These are phyloP conservation scores for Galerina sulciceps DNA, from an alignment of 768 basidiomycete species.

Conservation along the genomic window DNA sequence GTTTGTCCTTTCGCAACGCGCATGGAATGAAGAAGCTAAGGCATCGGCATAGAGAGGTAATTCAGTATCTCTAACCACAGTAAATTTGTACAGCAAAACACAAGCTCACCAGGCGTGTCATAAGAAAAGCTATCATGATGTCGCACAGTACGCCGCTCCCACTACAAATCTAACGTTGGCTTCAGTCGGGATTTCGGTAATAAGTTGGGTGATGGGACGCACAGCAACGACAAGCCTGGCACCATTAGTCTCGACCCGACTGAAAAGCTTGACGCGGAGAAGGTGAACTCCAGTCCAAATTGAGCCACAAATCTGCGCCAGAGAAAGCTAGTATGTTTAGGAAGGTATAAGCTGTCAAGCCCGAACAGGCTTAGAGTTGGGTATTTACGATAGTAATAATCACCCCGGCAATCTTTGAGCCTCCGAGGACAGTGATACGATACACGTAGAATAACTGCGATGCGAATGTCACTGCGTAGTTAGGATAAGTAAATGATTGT, in stretches of 20 bases:
- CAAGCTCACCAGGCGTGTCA: conserved; percentile 4
- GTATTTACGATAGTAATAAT: neutral
- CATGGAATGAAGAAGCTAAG: neutral
- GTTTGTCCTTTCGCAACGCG: neutral
- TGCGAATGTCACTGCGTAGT: neutral
- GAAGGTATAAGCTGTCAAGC: neutral
- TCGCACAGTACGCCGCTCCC: neutral
- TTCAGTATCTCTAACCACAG: neutral
- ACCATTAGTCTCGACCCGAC: neutral
- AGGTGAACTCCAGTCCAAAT: neutral
- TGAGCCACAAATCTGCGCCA: neutral
- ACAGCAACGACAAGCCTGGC: neutral
- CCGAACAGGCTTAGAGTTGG: neutral
- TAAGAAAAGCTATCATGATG: neutral
- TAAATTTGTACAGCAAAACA: too few relatives aligned
- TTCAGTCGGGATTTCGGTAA: neutral
- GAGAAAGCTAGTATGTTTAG: neutral
- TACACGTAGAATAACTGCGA: conserved; percentile 3
- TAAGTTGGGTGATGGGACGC: neutral
- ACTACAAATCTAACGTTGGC: neutral
- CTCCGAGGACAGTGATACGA: conserved; percentile 1
- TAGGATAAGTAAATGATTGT: neutral
- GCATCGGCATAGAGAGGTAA: neutral
- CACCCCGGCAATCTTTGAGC: neutral
- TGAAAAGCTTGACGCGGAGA: neutral